phyloP scores from a whole-genome alignment of 1,284 basidiomycete genomes.

The Neolentinus lepideus region DNA sequence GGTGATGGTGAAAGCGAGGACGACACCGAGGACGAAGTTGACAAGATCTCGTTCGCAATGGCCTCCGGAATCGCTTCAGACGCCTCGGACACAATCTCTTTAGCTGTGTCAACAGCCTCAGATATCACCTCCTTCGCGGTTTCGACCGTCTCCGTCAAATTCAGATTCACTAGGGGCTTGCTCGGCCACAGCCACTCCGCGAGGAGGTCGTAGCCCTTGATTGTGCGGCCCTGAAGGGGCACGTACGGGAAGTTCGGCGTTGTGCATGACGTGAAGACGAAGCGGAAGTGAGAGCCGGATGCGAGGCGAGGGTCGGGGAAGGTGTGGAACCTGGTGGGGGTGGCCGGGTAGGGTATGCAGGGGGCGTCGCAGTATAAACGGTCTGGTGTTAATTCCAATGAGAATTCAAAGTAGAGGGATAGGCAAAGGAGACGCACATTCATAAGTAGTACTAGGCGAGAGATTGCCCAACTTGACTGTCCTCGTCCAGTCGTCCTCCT shows the following conservation, averaged over 20 bases:
- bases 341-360: conserved; percentile 38
- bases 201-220: conserved; percentile 65
- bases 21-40: neutral
- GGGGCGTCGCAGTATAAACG: conserved; percentile 39
- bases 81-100: neutral
- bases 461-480: conserved; percentile 50
- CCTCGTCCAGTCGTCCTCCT: conserved; percentile 58
- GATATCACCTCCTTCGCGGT: conserved; percentile 3
- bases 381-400: conserved; percentile 31
- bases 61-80: neutral
- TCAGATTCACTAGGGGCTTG: conserved; percentile 3
- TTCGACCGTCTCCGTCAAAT: conserved; percentile 2
- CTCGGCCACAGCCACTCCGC: conserved; percentile 41
- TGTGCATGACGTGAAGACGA: conserved; percentile 57
- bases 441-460: conserved; percentile 67
- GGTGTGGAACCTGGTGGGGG: conserved; percentile 55
- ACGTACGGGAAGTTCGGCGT: conserved; percentile 62
- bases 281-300: conserved; percentile 51
- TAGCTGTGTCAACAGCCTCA: conserved; percentile 1
- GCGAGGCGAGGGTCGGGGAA: conserved; percentile 60
- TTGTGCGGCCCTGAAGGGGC: conserved; percentile 42
- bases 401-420: no score
- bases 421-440: conserved; percentile 63
- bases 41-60: neutral
- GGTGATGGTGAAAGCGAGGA: neutral